These are phyloP conservation scores for Coemansia sp. DNA, from an alignment of 192 early-diverging fungal genomes.

Conservation along the genomic window DNA sequence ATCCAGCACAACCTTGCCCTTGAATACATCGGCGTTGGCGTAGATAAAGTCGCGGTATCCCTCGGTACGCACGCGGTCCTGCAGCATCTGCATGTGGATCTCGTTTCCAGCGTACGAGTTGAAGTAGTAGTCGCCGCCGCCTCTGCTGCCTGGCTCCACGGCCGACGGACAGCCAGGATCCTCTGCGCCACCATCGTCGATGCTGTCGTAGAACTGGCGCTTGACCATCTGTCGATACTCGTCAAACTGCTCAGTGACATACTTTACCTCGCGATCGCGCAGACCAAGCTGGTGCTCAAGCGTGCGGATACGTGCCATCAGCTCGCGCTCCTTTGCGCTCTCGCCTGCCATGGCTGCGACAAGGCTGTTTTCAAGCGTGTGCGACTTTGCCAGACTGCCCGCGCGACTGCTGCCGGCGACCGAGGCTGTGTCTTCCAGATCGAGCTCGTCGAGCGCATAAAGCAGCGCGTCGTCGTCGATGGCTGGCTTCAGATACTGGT, in stretches of 20 bases:
- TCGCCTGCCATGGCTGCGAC: constrained; percentile 23
- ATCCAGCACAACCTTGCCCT: constrained; percentile 87
- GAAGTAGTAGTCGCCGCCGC: constrained; percentile 54
- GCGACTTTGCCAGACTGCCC: constrained; percentile 11
- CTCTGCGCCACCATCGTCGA: constrained; percentile 25
- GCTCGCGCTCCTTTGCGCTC: constrained; percentile 54
- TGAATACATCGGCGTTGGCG: constrained; percentile 74
- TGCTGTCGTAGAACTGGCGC: constrained; percentile 63
- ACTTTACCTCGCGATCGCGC: constrained; percentile 54
- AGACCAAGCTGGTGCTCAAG: constrained; percentile 57
- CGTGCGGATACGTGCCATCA: constrained; percentile 55
- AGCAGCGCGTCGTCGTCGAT: constrained; percentile 67
- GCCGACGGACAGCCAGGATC: not conserved
- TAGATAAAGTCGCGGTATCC: constrained; percentile 94
- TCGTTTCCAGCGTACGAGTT: constrained; percentile 48
- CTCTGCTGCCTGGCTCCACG: not conserved
- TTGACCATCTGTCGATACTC: constrained; percentile 70
- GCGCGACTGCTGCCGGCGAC: constrained; percentile 12
- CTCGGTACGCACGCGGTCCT: constrained; percentile 91
- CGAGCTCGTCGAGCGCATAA: constrained; percentile 71
- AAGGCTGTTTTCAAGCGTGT: constrained; percentile 4
- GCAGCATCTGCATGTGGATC: constrained; percentile 92
- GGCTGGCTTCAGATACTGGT: constrained; percentile 62
- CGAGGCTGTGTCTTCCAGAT: constrained; percentile 54
- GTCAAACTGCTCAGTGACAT: constrained; percentile 59